These are phyloP conservation scores for Daedaleopsis nitida DNA, from an alignment of 768 basidiomycete species.

Conservation along the genomic window DNA sequence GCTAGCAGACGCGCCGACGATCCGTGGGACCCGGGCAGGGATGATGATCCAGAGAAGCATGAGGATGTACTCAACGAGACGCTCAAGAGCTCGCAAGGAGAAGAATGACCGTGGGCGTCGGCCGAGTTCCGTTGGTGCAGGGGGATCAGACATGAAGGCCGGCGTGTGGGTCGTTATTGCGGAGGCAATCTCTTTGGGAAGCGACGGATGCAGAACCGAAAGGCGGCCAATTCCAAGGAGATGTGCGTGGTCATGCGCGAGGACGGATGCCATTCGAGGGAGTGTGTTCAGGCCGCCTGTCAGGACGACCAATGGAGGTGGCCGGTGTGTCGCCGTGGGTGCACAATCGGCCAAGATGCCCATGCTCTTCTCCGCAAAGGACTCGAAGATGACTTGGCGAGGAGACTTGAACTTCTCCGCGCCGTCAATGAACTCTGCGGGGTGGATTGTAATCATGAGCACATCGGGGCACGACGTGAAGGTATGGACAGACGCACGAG, in stretches of 20 bases:
- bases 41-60: constrained; percentile 20
- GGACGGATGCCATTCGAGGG: constrained; percentile 52
- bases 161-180: background rate
- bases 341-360: constrained; percentile 37
- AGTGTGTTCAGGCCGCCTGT: constrained; percentile 79
- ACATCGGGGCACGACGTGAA: background rate
- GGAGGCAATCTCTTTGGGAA: constrained; percentile 16
- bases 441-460: background rate
- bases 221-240: constrained; percentile 77
- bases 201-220: constrained; percentile 60
- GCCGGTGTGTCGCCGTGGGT: constrained; percentile 24
- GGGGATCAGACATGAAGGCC: constrained; percentile 1
- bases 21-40: constrained; percentile 46
- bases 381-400: constrained; percentile 75
- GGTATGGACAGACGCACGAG: constrained; percentile 47
- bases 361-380: constrained; percentile 62
- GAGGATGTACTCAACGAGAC: constrained; percentile 18
- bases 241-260: constrained; percentile 61
- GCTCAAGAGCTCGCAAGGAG: constrained; percentile 23
- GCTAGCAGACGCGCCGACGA: constrained; percentile 65
- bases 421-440: constrained; percentile 31
- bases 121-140: constrained; percentile 4
- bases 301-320: constrained; percentile 66
- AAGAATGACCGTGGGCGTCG: background rate
- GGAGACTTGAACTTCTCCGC: constrained; percentile 31